Conservation (phyloP, 345 rosid species). For the Turnera subulata region DNA sequence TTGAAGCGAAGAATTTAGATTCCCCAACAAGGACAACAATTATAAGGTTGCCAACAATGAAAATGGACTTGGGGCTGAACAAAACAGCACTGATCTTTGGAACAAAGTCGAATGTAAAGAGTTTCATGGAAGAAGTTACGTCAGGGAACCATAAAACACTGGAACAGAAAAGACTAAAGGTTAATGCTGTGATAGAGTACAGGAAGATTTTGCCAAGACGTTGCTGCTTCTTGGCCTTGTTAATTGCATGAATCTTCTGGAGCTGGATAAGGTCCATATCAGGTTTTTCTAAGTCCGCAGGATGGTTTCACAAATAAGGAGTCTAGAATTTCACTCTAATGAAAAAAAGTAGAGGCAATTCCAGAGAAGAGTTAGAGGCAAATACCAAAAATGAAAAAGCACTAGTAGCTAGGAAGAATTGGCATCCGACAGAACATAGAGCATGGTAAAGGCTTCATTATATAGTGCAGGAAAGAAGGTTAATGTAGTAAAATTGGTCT, state of each 20-base stretch:
- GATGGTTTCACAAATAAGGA: background rate
- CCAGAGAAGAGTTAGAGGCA: conserved; percentile 13
- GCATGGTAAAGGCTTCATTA: conserved; percentile 14
- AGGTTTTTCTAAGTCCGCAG: background rate
- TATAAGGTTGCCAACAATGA: conserved; percentile 54
- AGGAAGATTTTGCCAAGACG: conserved; percentile 25
- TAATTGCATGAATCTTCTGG: conserved; percentile 30
- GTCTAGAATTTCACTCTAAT: background rate
- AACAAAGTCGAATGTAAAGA: conserved; percentile 22
- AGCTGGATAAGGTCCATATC: conserved; percentile 27
- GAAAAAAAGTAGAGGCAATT: background rate
- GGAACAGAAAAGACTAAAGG: conserved; percentile 34
- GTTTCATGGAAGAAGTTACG: conserved; percentile 19
- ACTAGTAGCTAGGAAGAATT: background rate
- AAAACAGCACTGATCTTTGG: conserved; percentile 26
- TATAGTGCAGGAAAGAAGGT: conserved; percentile 23
- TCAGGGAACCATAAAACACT: conserved; percentile 38
- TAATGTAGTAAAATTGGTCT: conserved; percentile 15
- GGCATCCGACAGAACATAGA: conserved; percentile 30
- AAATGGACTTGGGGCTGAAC: conserved; percentile 36
- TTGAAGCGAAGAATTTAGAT: conserved; percentile 44
- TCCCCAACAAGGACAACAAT: conserved; percentile 42
- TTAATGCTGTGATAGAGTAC: conserved; percentile 19
- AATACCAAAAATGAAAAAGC: conserved; percentile 1
- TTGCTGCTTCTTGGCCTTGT: conserved; percentile 30